Conservation (phyloP, 352 stramenopile species). For the Globisporangium recalcitrans region DNA sequence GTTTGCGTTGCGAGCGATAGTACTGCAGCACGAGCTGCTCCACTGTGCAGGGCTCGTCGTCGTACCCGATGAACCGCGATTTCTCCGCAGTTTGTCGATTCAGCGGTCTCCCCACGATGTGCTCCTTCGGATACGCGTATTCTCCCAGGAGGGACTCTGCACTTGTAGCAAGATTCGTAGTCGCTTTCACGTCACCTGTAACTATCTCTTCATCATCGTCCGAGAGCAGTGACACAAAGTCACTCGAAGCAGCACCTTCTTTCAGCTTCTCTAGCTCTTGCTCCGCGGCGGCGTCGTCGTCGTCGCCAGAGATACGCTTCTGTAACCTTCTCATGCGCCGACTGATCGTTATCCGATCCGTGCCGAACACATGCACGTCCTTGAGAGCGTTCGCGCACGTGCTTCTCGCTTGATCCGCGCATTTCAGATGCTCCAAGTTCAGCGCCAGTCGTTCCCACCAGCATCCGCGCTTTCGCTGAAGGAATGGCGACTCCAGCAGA, state of each 20-base stretch:
- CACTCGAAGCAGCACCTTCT: background rate
- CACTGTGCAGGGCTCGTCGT: constrained; percentile 79
- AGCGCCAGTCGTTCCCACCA: constrained; percentile 76
- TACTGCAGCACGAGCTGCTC: constrained; percentile 84
- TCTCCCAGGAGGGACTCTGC: background rate
- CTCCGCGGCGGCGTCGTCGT: background rate
- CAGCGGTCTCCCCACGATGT: constrained; percentile 64
- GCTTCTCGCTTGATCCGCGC: constrained; percentile 34
- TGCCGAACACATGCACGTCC: constrained; percentile 48
- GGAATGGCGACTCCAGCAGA: constrained; percentile 43
- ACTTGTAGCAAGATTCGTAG: background rate
- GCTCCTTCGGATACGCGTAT: constrained; percentile 39
- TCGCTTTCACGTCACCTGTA: too few relatives aligned
- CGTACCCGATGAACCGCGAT: constrained; percentile 84
- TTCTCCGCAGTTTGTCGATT: constrained; percentile 77
- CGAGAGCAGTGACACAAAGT: constrained; percentile 17
- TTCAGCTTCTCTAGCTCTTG: background rate
- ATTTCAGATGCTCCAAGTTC: constrained; percentile 75
- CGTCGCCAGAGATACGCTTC: constrained; percentile 8
- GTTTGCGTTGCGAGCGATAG: constrained; percentile 34
- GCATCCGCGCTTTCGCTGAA: constrained; percentile 55
- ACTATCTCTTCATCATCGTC: constrained; percentile 17
- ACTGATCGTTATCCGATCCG: constrained; percentile 52
- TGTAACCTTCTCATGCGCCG: constrained; percentile 45
- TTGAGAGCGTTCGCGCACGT: constrained; percentile 50